These are phyloP conservation scores for Acorus calamus DNA, from an alignment of 106 monocot genomes.

Conservation along the genomic window DNA sequence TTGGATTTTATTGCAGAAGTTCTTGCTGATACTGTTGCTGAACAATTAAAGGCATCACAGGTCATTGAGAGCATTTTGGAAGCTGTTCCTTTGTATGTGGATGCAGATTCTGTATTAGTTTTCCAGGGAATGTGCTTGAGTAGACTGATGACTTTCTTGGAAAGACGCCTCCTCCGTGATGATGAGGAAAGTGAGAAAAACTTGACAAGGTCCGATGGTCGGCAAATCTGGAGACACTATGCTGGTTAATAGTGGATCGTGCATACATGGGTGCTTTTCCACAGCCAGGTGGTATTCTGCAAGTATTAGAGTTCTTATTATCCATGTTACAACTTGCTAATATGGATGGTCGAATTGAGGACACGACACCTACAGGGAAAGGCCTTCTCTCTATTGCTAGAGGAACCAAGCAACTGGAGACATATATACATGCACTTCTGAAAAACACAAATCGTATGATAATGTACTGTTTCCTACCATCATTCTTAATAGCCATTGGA, in stretches of 20 bases:
- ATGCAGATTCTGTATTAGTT: constrained; percentile 67
- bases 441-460: constrained; percentile 94
- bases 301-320: constrained; percentile 79
- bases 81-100: constrained; percentile 66
- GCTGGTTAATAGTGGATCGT: constrained; percentile 88
- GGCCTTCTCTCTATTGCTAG: constrained; percentile 79
- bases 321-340: constrained; percentile 99
- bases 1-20: constrained; percentile 88
- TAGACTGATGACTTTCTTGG: constrained; percentile 91
- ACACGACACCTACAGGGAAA: constrained; percentile 64
- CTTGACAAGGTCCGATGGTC: constrained; percentile 95
- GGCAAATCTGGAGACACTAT: constrained; percentile 72
- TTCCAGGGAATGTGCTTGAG: constrained; percentile 91
- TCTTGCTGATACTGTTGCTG: constrained; percentile 80
- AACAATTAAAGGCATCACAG: constrained; percentile 74
- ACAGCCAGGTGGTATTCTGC: constrained; percentile 61
- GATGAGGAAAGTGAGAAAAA: constrained; percentile 91
- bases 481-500: constrained; percentile 52
- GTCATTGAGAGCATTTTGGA: constrained; percentile 75
- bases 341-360: constrained; percentile 88
- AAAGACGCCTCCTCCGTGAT: constrained; percentile 78
- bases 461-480: constrained; percentile 93
- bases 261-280: constrained; percentile 94
- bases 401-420: constrained; percentile 68
- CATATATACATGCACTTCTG: constrained; percentile 79